phyloP scores from a whole-genome alignment of 768 basidiomycete genomes.

The Lentinula boryana region DNA sequence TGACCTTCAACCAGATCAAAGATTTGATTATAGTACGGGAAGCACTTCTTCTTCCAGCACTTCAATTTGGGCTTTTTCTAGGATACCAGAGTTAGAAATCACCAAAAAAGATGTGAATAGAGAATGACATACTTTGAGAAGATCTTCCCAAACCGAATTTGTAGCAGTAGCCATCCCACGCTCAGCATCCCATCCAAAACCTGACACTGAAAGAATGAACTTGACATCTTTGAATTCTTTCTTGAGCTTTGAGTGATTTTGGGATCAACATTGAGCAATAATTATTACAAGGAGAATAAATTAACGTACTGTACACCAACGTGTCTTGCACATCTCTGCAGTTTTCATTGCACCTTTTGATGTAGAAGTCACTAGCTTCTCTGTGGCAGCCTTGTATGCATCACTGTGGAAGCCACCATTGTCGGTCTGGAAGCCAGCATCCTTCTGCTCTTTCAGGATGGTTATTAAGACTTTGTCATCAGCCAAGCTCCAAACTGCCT shows the following conservation, averaged over 20 bases:
- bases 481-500: too few relatives aligned
- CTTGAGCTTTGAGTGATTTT: too few relatives aligned
- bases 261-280: too few relatives aligned
- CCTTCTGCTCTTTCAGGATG: neutral
- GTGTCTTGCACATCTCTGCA: too few relatives aligned
- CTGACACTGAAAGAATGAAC: neutral
- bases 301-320: too few relatives aligned
- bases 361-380: too few relatives aligned
- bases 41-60: slow-evolving; percentile 9
- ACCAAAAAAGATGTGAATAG: too few relatives aligned
- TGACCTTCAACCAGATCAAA: slow-evolving; percentile 6
- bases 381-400: neutral
- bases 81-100: too few relatives aligned
- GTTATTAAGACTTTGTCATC: too few relatives aligned
- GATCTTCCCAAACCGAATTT: neutral
- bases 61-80: neutral
- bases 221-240: neutral
- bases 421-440: neutral
- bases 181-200: neutral
- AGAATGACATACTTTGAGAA: too few relatives aligned
- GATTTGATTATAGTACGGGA: slow-evolving; percentile 11
- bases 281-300: too few relatives aligned
- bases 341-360: too few relatives aligned
- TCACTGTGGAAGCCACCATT: neutral
- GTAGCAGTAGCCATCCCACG: neutral